phyloP scores from a whole-genome alignment of 495 filamentous ascomycete genomes.

The Podospora comata region DNA sequence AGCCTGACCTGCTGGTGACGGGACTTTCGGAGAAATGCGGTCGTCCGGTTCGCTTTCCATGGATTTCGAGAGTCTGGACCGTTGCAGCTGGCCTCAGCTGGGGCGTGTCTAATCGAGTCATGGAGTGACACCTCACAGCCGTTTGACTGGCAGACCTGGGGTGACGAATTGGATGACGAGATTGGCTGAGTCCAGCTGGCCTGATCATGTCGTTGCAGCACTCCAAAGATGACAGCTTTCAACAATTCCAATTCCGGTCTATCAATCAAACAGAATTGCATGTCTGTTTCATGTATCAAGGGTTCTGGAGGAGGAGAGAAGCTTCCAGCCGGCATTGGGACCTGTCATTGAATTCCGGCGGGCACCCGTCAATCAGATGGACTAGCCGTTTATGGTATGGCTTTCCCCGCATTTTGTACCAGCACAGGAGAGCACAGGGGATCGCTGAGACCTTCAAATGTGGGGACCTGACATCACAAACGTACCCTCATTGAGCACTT shows the following conservation, averaged over 20 bases:
- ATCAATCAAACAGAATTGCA: background rate
- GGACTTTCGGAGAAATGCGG: background rate
- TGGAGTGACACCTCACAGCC: conserved; percentile 1
- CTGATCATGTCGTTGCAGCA: background rate
- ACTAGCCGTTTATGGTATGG: conserved; percentile 26
- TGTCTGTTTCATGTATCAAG: background rate
- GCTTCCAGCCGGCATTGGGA: conserved; percentile 8
- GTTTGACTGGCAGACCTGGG: conserved; percentile 2
- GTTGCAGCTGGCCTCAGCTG: conserved; percentile 1
- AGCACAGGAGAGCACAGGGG: conserved; percentile 10
- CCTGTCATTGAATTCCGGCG: conserved; percentile 2
- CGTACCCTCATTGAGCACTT: background rate
- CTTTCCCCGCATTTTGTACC: conserved; percentile 31
- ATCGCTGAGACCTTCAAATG: conserved; percentile 24
- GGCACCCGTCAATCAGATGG: conserved; percentile 7
- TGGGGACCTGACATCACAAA: conserved; percentile 33
- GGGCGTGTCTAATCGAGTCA: conserved; percentile 2
- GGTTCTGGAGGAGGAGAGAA: conserved; percentile 4
- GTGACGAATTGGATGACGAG: conserved; percentile 10
- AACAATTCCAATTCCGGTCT: background rate
- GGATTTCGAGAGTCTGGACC: background rate
- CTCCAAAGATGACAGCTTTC: background rate
- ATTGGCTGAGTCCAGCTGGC: background rate
- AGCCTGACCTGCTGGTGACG: background rate
- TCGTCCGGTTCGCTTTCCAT: background rate